Evolutionary conservation across 2,329 filamentous ascomycete species (phyloP), one percentile per base, ranked within the genome.

Genomic region (Ceratocystis colombiana): DNA sequence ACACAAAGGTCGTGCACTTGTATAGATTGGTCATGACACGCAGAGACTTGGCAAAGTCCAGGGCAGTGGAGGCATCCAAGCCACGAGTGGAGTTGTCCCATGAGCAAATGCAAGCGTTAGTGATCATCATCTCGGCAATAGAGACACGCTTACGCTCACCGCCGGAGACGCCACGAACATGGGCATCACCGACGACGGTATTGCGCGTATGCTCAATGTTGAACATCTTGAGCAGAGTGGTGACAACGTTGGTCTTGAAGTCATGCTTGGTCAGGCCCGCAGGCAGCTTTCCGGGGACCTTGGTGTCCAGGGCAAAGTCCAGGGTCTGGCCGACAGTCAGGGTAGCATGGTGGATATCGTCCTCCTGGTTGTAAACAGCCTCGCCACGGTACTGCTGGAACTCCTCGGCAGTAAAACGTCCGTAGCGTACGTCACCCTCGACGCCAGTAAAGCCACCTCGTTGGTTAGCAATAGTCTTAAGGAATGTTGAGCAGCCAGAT

Each of bases 321-420:
- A 96, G 81, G 0, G 92, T 96, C 73, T 96, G 90, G 65, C 89
- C 88, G 2, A 96, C 92, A 0, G 90, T 94, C 28, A 96, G 79
- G 0, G 89, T 94, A 0, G 91, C 84, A 71, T 91, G 87, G 71
- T 96, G 90, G 25, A 93, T 80, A 71, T 96, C 91, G 70, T 95
- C 90, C 74, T 93, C 89, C 71, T 89, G 85, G 72, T 90, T 93
- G 77, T 95, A 96, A 3, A 93, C 86, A 0, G 88, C 87, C 76
- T 96, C 89, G 63, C 89, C 89, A 37, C 89, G 83, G 73, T 90
- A 95, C 63, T 82, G 79, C 72, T 87, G 82, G 70, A 95, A 93
- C 62, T 88, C 85, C 22, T 85, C 77, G 17, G 85, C 81, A 3
- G 84, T 82, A 73, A 90, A 91, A 0, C 86, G 86, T 0, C 90